Conservation (phyloP, 2,329 filamentous ascomycete species). For the Aspergillus flavus region DNA sequence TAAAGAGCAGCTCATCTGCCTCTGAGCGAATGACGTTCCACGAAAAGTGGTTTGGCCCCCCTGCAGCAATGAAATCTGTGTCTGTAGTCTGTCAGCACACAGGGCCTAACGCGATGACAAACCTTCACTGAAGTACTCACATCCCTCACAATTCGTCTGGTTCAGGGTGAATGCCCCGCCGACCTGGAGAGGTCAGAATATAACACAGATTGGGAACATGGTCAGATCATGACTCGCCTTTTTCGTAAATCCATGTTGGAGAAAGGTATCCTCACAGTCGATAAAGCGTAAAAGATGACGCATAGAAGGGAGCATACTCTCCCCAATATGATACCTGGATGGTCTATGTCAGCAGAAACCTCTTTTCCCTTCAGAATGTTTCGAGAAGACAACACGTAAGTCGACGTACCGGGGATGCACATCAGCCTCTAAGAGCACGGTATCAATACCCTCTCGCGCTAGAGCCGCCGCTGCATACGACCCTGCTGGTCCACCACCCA, state of each 20-base stretch:
- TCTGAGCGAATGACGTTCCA: conserved; percentile 37
- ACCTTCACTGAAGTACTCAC: too few relatives aligned
- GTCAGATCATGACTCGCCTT: neutral
- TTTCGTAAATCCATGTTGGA: conserved; percentile 6
- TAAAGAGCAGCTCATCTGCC: conserved; percentile 31
- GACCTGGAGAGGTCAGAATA: neutral
- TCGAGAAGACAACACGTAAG: neutral
- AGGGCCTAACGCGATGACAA: neutral
- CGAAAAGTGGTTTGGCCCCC: conserved; percentile 23
- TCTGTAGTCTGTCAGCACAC: neutral
- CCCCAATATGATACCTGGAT: conserved; percentile 41
- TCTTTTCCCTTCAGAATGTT: too few relatives aligned
- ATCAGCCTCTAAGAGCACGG: conserved; percentile 50
- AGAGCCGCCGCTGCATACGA: conserved; percentile 50
- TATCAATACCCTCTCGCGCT: conserved; percentile 50
- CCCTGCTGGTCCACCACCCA: conserved; percentile 52
- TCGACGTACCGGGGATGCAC: conserved; percentile 41
- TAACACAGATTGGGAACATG: neutral
- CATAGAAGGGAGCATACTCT: conserved; percentile 42
- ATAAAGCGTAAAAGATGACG: conserved; percentile 51
- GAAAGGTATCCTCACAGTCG: conserved; percentile 38
- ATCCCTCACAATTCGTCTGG: neutral
- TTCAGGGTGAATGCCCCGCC: neutral
- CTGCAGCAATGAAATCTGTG: conserved; percentile 29
- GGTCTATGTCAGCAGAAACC: neutral